Base-by-base conservation (phyloP, 164 flowering plant genomes). In the Dillenia suffruticosa region DNA sequence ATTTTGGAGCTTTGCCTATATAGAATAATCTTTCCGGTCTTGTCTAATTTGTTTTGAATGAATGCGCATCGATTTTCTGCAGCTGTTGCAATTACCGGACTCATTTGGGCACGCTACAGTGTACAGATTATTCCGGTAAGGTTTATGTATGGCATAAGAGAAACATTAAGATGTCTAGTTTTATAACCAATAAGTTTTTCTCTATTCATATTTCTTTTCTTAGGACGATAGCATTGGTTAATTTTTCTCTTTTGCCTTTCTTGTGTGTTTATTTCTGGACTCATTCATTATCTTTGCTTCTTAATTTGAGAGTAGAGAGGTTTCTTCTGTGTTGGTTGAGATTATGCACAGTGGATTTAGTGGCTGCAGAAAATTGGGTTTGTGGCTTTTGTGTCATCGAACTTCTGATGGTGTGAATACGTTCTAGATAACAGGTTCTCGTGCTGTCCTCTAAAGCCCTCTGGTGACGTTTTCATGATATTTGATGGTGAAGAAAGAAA, bases 101-200 rank as follows among this genome's bases (percentile, higher is more conserved):
- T 90, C 26, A 70, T 90, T 70, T 87, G 96, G 96, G 71, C 94
- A 32, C 88, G 93, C 48, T 85, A 87, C 79, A 82, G 94, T 75
- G 74, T 79, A 32, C 85, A 88, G 10, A 84, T 90, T 70, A 86
- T 76, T 11, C 97, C 97, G 70, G 97, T 90, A 70, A 71, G 89
- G 24, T 68, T 44, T 13, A 46, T 55, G 26, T 16, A 32, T 0
- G 7, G 40, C 40, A 32, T 5, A 32, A 32, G 40, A 32, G 40
- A 32, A 32, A 0, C 6, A 5, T 32, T 4, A 32, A 32, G 7
- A 32, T 6, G 40, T 32, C 7, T 32, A 32, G 40, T 32, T 32
- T 4, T 4, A 32, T 5, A 32, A 4, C 40, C 40, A 32, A 5
- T 32, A 32, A 32, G 5, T 32, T 32, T 32, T 32, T 32, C 40